Conservation (phyloP, 495 filamentous ascomycete genomes). For the Penicillium diatomitis region DNA sequence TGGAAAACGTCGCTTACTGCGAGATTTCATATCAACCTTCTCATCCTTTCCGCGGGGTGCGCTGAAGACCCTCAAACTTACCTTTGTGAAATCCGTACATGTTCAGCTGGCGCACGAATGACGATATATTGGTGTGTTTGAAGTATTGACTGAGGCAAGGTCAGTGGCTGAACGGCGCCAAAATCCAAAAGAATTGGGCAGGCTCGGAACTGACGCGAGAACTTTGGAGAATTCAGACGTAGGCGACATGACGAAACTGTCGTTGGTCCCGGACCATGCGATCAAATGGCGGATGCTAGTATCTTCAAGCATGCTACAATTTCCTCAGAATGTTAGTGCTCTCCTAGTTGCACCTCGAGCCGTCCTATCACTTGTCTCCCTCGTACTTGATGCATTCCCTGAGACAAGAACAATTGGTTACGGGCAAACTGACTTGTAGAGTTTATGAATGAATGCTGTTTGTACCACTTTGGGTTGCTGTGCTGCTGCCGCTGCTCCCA, state of each 20-base stretch:
- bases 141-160: slow-evolving; percentile 68
- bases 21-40: slow-evolving; percentile 2
- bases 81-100: slow-evolving; percentile 99
- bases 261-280: slow-evolving; percentile 85
- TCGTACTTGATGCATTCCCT: too few species aligned
- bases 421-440: slow-evolving; percentile 72
- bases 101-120: slow-evolving; percentile 94
- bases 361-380: too few species aligned
- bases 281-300: slow-evolving; percentile 87
- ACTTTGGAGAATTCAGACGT: slow-evolving; percentile 98
- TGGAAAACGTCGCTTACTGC: slow-evolving; percentile 98
- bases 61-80: slow-evolving; percentile 25
- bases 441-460: slow-evolving; percentile 98
- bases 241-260: slow-evolving; percentile 98
- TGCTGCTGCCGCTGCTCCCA: slow-evolving; percentile 69
- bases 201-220: slow-evolving; percentile 61
- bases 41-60: not conserved
- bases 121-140: slow-evolving; percentile 98
- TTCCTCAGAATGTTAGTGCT: too few species aligned
- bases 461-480: slow-evolving; percentile 97
- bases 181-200: not conserved
- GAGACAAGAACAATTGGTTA: too few species aligned
- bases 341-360: too few species aligned
- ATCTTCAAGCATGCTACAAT: slow-evolving; percentile 86
- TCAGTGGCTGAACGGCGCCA: slow-evolving; percentile 14